Percentiles rank a stretch among this genome's conserved stretches.
phyloP scores from a whole-genome alignment of 2,329 filamentous ascomycete species.

The Fusarium sp. region DNA sequence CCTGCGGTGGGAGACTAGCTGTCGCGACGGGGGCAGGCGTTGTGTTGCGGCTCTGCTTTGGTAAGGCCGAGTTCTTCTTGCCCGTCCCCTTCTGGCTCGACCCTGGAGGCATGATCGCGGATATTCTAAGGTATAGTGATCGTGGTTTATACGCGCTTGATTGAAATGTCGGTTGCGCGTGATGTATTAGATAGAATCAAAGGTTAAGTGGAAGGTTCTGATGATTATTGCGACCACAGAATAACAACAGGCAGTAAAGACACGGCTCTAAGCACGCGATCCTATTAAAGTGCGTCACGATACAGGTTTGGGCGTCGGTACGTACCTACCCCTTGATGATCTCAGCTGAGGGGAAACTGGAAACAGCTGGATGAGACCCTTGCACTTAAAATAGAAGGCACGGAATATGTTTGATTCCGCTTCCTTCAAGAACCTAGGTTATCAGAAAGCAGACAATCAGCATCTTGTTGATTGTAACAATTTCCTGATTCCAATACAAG shows the following conservation, averaged over 20 bases:
- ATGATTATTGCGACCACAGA: constrained; percentile 31
- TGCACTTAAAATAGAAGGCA: not conserved
- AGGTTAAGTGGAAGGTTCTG: constrained; percentile 13
- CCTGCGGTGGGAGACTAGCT: constrained; percentile 66
- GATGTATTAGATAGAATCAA: constrained; percentile 8
- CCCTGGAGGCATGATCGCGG: constrained; percentile 65
- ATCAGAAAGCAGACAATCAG: not conserved
- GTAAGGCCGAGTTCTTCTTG: constrained; percentile 73
- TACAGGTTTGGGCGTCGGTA: constrained; percentile 17
- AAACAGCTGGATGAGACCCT: not conserved
- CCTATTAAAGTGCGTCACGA: constrained; percentile 36
- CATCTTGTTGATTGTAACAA: not conserved
- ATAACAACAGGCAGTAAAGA: constrained; percentile 24
- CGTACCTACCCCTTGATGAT: constrained; percentile 29
- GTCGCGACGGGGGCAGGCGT: constrained; percentile 67
- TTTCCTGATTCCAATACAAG: not conserved
- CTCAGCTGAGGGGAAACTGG: constrained; percentile 12
- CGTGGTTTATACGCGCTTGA: not conserved
- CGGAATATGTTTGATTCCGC: constrained; percentile 10
- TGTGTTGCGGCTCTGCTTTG: constrained; percentile 81
- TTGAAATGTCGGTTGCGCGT: not conserved
- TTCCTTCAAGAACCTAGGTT: not conserved
- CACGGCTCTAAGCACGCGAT: constrained; percentile 35
- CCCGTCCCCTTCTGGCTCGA: constrained; percentile 72
- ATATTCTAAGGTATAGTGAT: not conserved